Base-by-base conservation (phyloP, 2,329 filamentous ascomycete species). In the Curvularia sp. region DNA sequence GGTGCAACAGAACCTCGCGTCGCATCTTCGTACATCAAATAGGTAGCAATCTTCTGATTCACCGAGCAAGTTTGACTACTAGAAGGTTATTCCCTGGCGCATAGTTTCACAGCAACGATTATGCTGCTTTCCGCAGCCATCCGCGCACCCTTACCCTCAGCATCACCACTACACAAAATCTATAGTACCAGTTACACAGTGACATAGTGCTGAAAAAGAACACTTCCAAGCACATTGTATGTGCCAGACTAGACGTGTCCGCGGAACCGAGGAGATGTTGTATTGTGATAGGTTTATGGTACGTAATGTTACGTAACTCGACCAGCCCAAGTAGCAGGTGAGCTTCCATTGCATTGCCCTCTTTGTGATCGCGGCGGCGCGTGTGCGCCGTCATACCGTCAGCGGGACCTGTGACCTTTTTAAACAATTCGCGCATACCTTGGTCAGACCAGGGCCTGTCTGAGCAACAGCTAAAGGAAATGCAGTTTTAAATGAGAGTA, bases 271-370 rank as follows among this genome's bases (percentile, higher is more conserved):
- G 55, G 55, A 57, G 55, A 57, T 53, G 55, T 27, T 28, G n/a
- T 36, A 18, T 43, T 38, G 36, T 36, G 38, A 38, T 23, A 15
- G 32, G 30, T 53, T 57, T 38, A 30, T 57, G 49, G 55, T 57
- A 57, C 55, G 55, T 57, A 57, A 57, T 57, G 41, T 57, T 57
- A 57, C 55, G 55, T 57, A 57, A 57, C 38, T 38, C 46, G n/a
- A 39, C 13, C n/a, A 50, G 15, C 27, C 42, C 28, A 13, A 34
- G 43, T 25, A 41, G 52, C 43, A 45, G 36, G 28, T 55, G 45
- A 45, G 42, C 46, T 15, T 13, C 27, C 9, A 19, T 19, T 32
- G 43, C 27, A 46, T 46, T 27, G 25, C 21, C 42, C 25, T 30
- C 42, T 45, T 18, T 53, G 41, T 27, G 30, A 45, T 47, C 30